These are phyloP conservation scores for Prototheca stagnorum DNA, from an alignment of 163 green algal genomes.

Conservation along the genomic window DNA sequence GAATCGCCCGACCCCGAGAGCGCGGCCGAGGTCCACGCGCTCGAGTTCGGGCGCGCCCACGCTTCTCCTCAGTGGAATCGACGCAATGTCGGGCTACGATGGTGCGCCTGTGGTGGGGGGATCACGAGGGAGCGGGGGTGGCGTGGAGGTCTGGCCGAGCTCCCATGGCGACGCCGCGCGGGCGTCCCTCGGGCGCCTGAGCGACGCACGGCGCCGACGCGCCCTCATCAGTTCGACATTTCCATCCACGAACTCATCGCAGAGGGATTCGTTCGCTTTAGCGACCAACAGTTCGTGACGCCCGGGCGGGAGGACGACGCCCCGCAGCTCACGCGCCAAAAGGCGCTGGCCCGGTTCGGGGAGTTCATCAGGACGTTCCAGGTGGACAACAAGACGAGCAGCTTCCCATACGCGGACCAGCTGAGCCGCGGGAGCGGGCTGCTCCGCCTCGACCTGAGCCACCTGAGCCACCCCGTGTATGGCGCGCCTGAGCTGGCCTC, in stretches of 20 bases:
- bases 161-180: no score
- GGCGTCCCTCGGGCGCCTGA: no score
- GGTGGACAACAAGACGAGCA: constrained; percentile 7
- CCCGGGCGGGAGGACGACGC: constrained; percentile 2
- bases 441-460: constrained; percentile 16
- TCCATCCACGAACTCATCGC: background rate
- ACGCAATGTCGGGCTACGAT: no score
- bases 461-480: constrained; percentile 21
- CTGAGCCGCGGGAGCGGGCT: constrained; percentile 5
- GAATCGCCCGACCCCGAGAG: no score
- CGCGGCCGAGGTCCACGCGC: no score
- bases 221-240: no score
- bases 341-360: constrained; percentile 26
- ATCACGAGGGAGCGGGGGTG: no score
- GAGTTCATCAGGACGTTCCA: constrained; percentile 35
- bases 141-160: no score
- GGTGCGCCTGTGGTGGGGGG: no score
- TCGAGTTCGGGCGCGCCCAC: no score
- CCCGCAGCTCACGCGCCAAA: background rate
- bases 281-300: constrained; percentile 23
- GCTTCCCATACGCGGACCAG: constrained; percentile 22
- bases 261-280: constrained; percentile 31
- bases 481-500: constrained; percentile 15
- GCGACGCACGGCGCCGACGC: no score
- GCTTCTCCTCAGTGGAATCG: no score